These are phyloP conservation scores for Vitis cinerea DNA, from an alignment of 164 flowering plant species.

Conservation along the genomic window DNA sequence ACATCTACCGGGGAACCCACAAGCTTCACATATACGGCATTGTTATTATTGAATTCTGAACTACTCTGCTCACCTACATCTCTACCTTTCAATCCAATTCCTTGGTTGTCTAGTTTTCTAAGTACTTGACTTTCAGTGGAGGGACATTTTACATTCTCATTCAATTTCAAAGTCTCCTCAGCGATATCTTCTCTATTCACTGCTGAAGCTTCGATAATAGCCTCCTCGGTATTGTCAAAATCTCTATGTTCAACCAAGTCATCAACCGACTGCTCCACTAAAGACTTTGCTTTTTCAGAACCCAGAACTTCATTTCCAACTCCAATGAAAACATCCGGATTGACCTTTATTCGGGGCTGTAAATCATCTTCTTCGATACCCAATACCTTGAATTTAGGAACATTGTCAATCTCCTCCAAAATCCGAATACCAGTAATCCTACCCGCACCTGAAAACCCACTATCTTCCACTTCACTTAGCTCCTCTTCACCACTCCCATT, in stretches of 20 bases:
- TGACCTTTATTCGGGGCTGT: neutral
- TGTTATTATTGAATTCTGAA: too few species aligned
- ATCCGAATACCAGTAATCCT: slow-evolving; percentile 15
- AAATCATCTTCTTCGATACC: slow-evolving; percentile 8
- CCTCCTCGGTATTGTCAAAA: neutral
- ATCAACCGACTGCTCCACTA: neutral
- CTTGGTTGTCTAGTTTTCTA: too few species aligned
- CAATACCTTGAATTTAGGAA: slow-evolving; percentile 14
- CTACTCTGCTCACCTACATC: too few species aligned
- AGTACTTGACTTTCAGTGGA: too few species aligned
- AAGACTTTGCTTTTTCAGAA: neutral
- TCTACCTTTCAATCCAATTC: too few species aligned
- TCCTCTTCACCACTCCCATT: slow-evolving; percentile 11
- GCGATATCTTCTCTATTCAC: too few species aligned
- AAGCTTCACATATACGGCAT: too few species aligned
- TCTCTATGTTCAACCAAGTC: slow-evolving; percentile 2
- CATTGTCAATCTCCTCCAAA: slow-evolving; percentile 13
- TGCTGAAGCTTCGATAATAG: neutral
- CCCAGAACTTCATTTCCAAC: neutral
- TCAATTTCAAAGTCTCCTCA: too few species aligned
- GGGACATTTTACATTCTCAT: too few species aligned
- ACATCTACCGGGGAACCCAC: too few species aligned
- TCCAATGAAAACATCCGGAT: neutral
- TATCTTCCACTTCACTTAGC: slow-evolving; percentile 9
- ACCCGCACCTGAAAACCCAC: slow-evolving; percentile 3